These are phyloP conservation scores for Barbatosphaeria neglecta DNA, from an alignment of 495 filamentous ascomycete genomes.

Conservation along the genomic window DNA sequence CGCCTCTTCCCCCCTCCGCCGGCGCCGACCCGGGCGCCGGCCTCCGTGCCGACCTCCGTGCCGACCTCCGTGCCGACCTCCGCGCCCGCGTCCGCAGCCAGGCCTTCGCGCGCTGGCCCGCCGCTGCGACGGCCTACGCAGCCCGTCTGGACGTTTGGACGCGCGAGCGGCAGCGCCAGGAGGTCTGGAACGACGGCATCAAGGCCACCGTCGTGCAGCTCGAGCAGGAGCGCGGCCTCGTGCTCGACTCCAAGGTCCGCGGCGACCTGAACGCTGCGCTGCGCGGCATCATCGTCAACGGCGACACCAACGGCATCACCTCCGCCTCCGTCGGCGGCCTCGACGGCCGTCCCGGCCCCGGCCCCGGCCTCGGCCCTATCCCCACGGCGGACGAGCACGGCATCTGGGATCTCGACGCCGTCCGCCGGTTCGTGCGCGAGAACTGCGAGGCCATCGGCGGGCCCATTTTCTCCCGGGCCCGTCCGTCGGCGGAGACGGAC, in stretches of 20 bases:
- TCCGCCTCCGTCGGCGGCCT: too few relatives aligned
- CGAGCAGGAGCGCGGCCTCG: slow-evolving; percentile 7
- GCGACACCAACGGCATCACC: too few relatives aligned
- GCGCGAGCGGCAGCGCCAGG: slow-evolving; percentile 10
- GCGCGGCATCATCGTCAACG: slow-evolving; percentile 25
- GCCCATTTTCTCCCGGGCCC: too few relatives aligned
- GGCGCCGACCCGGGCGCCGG: slow-evolving; percentile 8
- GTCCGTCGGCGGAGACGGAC: too few relatives aligned
- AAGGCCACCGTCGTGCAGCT: slow-evolving; percentile 20
- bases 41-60: too few relatives aligned
- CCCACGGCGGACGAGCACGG: slow-evolving; percentile 22
- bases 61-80: neutral
- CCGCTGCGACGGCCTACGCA: slow-evolving; percentile 12
- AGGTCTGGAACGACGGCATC: slow-evolving; percentile 20
- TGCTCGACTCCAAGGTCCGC: slow-evolving; percentile 7
- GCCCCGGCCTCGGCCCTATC: slow-evolving; percentile 6
- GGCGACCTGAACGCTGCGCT: slow-evolving; percentile 15
- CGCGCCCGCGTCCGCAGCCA: slow-evolving; percentile 20
- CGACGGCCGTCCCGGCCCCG: slow-evolving; percentile 16
- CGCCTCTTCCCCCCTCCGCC: too few relatives aligned
- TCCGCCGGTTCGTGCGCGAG: slow-evolving; percentile 20
- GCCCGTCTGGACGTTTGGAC: slow-evolving; percentile 14
- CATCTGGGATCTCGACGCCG: slow-evolving; percentile 21
- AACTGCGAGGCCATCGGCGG: slow-evolving; percentile 23
- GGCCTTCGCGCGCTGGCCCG: slow-evolving; percentile 22